These are phyloP conservation scores for Arabis alpina DNA, from an alignment of 345 rosid genomes.

Conservation along the genomic window DNA sequence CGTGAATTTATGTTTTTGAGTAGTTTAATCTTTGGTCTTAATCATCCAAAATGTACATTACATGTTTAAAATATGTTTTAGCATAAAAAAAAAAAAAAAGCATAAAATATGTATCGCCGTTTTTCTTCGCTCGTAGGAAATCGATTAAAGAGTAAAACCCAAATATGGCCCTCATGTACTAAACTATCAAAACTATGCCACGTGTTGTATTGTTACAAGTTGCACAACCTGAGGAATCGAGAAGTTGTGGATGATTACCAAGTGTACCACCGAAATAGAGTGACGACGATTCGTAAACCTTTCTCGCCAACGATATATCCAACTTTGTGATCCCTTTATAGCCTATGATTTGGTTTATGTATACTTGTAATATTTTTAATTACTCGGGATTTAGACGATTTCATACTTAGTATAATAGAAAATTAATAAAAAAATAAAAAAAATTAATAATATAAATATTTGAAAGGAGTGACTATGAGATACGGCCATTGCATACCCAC, in stretches of 20 bases:
- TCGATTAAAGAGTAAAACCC: constrained; percentile 11
- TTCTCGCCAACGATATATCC: neutral
- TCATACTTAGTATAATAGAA: no score
- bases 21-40: no score
- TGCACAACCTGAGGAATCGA: constrained; percentile 22
- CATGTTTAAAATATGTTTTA: no score
- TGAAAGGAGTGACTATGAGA: no score
- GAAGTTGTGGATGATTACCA: constrained; percentile 2
- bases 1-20: no score
- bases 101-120: constrained; percentile 12
- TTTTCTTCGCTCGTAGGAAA: constrained; percentile 35
- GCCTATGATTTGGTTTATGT: neutral
- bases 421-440: no score
- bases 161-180: neutral
- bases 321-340: neutral
- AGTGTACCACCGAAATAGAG: constrained; percentile 16
- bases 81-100: neutral
- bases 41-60: no score
- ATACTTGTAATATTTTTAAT: no score
- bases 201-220: constrained; percentile 13
- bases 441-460: no score
- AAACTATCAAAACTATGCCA: neutral
- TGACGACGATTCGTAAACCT: constrained; percentile 8
- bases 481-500: no score
- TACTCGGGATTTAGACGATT: no score